Conservation (phyloP, 805 yeast species). For the Diddensiella santjacobensis region DNA sequence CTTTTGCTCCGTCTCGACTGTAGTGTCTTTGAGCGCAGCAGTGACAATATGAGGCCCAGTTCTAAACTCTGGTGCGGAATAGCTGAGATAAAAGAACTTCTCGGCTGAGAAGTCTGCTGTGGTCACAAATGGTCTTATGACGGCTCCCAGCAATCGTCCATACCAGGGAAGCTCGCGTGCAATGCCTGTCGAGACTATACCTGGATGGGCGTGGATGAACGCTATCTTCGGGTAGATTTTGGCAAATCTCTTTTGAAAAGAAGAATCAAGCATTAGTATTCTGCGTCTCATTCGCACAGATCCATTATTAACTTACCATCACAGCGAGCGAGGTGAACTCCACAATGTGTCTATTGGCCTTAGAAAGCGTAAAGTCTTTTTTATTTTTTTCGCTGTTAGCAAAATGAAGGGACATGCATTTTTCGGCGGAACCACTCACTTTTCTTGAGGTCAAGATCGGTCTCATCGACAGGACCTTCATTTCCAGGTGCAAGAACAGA, state of each 20-base stretch:
- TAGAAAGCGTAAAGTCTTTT: constrained; percentile 16
- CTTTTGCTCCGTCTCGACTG: constrained; percentile 13
- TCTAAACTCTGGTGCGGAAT: constrained; percentile 18
- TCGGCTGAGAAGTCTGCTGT: constrained; percentile 22
- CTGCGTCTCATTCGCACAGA: background rate
- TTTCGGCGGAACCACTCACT: constrained; percentile 3
- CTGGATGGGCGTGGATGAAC: constrained; percentile 28
- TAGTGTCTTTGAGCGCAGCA: constrained; percentile 11
- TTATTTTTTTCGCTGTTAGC: background rate
- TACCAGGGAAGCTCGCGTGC: constrained; percentile 23
- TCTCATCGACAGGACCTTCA: constrained; percentile 20
- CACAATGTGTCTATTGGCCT: constrained; percentile 15
- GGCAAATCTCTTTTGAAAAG: constrained; percentile 19
- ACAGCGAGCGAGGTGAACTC: constrained; percentile 24
- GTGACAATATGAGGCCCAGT: constrained; percentile 22
- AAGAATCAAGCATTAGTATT: background rate
- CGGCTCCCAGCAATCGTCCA: constrained; percentile 10
- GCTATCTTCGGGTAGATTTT: constrained; percentile 22
- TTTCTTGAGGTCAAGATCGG: constrained; percentile 28
- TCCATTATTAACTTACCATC: background rate
- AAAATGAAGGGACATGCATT: background rate
- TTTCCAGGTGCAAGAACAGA: constrained; percentile 27
- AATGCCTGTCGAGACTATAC: constrained; percentile 25
- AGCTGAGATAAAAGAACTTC: constrained; percentile 23
- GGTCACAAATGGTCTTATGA: constrained; percentile 12